These are phyloP conservation scores for Pyrus communis DNA, from an alignment of 306 rosid genomes.

Conservation along the genomic window DNA sequence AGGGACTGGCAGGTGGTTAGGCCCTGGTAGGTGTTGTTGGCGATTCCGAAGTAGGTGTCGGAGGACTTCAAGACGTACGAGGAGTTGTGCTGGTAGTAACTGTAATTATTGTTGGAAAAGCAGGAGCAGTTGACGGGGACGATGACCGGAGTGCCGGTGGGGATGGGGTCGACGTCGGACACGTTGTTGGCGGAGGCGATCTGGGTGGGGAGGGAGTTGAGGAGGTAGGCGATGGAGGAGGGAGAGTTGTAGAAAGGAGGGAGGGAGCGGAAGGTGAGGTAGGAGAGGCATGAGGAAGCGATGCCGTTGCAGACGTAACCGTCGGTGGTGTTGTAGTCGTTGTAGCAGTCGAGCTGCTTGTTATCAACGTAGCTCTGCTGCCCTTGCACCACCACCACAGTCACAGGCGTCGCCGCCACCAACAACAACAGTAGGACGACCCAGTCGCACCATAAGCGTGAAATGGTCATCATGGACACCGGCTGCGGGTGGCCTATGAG, in stretches of 20 bases:
- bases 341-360: constrained; percentile 47
- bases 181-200: constrained; percentile 44
- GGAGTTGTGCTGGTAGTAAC: constrained; percentile 44
- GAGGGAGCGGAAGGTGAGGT: constrained; percentile 56
- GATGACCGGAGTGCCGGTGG: constrained; percentile 20
- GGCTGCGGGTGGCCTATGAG: no score
- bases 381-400: neutral
- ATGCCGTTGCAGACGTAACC: constrained; percentile 43
- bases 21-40: constrained; percentile 53
- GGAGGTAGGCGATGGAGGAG: constrained; percentile 28
- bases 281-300: constrained; percentile 33
- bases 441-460: neutral
- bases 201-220: constrained; percentile 16
- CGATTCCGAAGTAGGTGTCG: constrained; percentile 47
- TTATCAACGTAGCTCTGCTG: constrained; percentile 57
- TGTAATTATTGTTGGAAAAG: neutral
- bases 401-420: neutral
- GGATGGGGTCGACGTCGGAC: constrained; percentile 30
- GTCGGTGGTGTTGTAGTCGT: constrained; percentile 15
- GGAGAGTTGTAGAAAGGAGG: constrained; percentile 30
- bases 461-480: neutral
- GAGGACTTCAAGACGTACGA: constrained; percentile 15
- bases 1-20: constrained; percentile 70
- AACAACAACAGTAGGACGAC: neutral
- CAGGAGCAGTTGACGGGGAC: constrained; percentile 59